Conservation (phyloP, 192 early-diverging fungal genomes). For the Rhizophagus clarus region DNA sequence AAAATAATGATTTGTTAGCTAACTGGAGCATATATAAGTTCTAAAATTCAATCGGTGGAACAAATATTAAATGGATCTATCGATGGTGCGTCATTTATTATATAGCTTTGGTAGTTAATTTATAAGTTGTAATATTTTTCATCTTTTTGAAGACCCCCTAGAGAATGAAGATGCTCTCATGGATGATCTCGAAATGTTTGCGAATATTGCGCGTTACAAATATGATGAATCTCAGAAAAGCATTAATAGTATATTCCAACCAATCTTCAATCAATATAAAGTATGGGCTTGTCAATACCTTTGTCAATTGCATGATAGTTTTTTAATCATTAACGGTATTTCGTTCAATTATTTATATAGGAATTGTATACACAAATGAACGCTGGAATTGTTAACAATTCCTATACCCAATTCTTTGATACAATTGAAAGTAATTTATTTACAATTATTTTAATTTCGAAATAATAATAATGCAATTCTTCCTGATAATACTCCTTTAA, state of each 20-base stretch:
- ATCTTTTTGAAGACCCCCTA: constrained; percentile 51
- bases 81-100: not conserved
- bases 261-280: constrained; percentile 64
- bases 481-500: not conserved
- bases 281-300: constrained; percentile 30
- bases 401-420: not conserved
- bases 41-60: not conserved
- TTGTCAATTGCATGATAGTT: not conserved
- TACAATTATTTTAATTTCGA: not conserved
- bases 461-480: not conserved
- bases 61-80: constrained; percentile 23
- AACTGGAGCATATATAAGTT: not conserved
- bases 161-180: constrained; percentile 71
- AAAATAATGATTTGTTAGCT: not conserved
- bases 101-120: not conserved
- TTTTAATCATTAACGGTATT: not conserved
- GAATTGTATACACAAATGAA: not conserved
- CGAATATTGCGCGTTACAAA: constrained; percentile 65
- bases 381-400: not conserved
- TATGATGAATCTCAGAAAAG: constrained; percentile 62
- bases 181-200: constrained; percentile 68
- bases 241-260: constrained; percentile 58
- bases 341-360: not conserved
- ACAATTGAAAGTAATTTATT: constrained; percentile 16
- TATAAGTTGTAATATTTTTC: not conserved